Conservation (phyloP, 2,329 filamentous ascomycete genomes). For the Cryphonectria parasitica region DNA sequence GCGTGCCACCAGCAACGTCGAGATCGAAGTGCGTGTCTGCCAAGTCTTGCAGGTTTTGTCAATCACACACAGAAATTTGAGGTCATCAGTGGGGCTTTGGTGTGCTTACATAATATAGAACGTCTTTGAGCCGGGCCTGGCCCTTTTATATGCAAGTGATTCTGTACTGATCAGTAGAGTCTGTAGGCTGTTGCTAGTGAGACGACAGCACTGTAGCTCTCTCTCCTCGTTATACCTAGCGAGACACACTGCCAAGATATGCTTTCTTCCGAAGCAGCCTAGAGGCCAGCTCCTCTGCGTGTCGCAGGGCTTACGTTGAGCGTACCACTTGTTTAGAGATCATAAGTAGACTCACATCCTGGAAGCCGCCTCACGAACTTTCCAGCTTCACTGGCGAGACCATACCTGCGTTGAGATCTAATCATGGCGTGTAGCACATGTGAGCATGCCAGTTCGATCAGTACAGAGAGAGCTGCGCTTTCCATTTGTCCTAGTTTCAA, state of each 20-base stretch:
- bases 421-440: too few relatives aligned
- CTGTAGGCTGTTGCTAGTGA: background rate
- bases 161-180: background rate
- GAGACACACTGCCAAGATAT: background rate
- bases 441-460: background rate
- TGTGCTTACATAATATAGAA: constrained; percentile 16
- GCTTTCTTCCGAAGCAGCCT: background rate
- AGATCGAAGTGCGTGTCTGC: background rate
- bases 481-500: background rate
- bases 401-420: too few relatives aligned
- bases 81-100: constrained; percentile 16
- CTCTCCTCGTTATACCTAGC: background rate
- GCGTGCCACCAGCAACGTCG: background rate
- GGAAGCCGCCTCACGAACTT: too few relatives aligned
- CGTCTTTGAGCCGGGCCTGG: background rate
- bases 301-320: background rate
- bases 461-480: background rate
- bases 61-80: constrained; percentile 19
- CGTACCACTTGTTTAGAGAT: too few relatives aligned
- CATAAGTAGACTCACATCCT: too few relatives aligned
- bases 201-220: background rate
- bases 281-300: background rate
- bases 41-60: constrained; percentile 4
- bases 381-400: background rate
- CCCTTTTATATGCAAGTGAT: background rate